Base-by-base conservation (phyloP, 805 yeast genomes). In the Zygotorulaspora chibaensis region DNA sequence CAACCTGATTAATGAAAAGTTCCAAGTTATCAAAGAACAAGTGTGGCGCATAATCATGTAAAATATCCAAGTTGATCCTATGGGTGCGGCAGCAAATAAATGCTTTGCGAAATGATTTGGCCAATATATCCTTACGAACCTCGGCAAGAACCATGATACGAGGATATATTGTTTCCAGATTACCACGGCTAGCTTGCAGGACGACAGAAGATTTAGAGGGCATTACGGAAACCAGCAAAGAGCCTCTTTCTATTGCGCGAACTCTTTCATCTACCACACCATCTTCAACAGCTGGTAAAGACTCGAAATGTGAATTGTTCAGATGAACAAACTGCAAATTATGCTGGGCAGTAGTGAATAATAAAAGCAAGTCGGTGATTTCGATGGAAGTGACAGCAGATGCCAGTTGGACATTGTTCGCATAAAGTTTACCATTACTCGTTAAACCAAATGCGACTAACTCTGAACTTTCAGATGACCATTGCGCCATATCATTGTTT, bases 121-220 rank as follows among this genome's bases (percentile, higher is more conserved):
- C 67, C 28, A 75, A 71, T 50, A 93, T 87, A 53, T 75, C 74
- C 28, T 75, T 72, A 53, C 99, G 77, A 20, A 93, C 95, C 17
- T 84, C 93, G 10, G 86, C 76, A 33, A 93, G 69, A 2, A 91
- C 95, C 84, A 93, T 81, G 38, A 93, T 85, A 63, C 99, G 76
- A 11, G 99, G 99, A 58, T 80, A 83, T 15, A 93, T 85, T 0
- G 98, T 89, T 65, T 93, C 99, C 54, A 93, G 70, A 59, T 93
- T 93, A 50, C 99, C 99, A 63, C 99, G 78, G 48, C 95, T 95
- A 3, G 96, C 96, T 65, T 93, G 96, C 43, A 93, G 71, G 3
- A 87, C 81, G 15, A 95, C 89, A 0, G 90, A 76, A 46, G 89
- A 81, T 45, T 79, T 84, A 0, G 91, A 79, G 1, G 97, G 96